A percentile compares a stretch with the other conserved stretches of the same genome.
Conservation (phyloP, 1,284 basidiomycete genomes). For the Takashimella tepidaria region DNA sequence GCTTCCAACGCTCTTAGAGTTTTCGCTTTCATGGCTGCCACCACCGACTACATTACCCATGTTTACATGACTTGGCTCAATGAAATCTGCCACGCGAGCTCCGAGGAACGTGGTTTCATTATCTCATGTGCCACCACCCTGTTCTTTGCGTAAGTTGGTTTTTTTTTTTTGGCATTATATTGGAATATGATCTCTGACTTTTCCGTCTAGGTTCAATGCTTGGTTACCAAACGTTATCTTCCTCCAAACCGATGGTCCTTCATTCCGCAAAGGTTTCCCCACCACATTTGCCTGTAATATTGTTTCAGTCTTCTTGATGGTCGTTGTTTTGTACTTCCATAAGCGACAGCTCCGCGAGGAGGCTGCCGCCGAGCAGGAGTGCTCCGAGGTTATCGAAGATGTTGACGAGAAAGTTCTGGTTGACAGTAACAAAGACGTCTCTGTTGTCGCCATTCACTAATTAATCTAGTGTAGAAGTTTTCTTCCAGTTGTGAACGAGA, state of each 20-base stretch:
- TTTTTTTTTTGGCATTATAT: neutral
- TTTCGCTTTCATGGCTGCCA: neutral
- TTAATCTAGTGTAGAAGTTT: too few relatives aligned
- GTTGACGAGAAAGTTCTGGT: neutral
- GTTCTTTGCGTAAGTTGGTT: slow-evolving; percentile 10
- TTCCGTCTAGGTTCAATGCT: slow-evolving; percentile 4
- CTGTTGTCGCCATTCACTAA: neutral
- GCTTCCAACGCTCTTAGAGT: neutral
- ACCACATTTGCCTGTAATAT: slow-evolving; percentile 6
- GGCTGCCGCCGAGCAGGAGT: neutral
- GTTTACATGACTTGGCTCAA: slow-evolving; percentile 12
- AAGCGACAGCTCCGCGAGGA: slow-evolving; percentile 3
- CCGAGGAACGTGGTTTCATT: slow-evolving; percentile 13
- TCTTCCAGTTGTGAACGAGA: too few relatives aligned
- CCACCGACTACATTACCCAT: slow-evolving; percentile 5
- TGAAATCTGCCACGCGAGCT: slow-evolving; percentile 9
- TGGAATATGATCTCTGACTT: neutral
- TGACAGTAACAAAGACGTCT: neutral
- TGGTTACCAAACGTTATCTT: slow-evolving; percentile 12
- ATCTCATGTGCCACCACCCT: slow-evolving; percentile 9
- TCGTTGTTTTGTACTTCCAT: neutral
- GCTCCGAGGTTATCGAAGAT: neutral
- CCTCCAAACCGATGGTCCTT: slow-evolving; percentile 12
- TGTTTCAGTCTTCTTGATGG: slow-evolving; percentile 6
- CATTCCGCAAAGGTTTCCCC: slow-evolving; percentile 14